Base-by-base conservation (phyloP, 208 protist species). In the Crithidia sp. region DNA sequence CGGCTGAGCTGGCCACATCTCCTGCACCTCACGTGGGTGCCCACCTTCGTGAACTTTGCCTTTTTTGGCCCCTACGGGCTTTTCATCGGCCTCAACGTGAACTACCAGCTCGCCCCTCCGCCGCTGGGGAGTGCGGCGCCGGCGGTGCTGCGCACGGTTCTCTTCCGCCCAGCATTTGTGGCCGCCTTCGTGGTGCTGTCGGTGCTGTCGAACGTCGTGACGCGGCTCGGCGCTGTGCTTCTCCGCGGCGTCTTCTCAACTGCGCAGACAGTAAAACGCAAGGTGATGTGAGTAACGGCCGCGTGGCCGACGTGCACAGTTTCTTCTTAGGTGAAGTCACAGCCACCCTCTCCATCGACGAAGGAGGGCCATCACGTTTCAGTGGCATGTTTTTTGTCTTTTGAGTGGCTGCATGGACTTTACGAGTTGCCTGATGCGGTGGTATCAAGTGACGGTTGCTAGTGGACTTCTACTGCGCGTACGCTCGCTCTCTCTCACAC, bases 31-130 rank as follows among this genome's bases (percentile, higher is more conserved):
- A 91, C 86, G n/a, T 83, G 70, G 71, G 58, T 92, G 19, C 67
- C 85, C 2, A 82, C 77, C 17, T 8, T 83, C 5, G 57, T 92
- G 9, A 93, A 92, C 69, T 82, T 89, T 60, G 68, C 74, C n/a
- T 28, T 83, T 54, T 89, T 88, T 63, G 81, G 76, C 10, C 66
- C 81, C 5, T 81, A 77, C 52, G 80, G 74, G 10, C 68, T 86
- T 43, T 55, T 95, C 10, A 80, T 81, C 17, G 90, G 90, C 2
- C 76, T 95, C 43, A 95, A 95, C 67, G 45, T 95, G 2, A 90
- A 95, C 61, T 95, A 95, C 70, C 87, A 90, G 83, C 67, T 95
- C 5, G 83, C 82, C 57, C 90, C 90, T 16, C 87, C 90, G 41
- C 80, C 69, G 7, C 71, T 87, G 16, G 72, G 73, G 53, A 64